Evolutionary conservation across 257 asterid species (phyloP).

Genomic region (Thymus quinquecostatus): DNA sequence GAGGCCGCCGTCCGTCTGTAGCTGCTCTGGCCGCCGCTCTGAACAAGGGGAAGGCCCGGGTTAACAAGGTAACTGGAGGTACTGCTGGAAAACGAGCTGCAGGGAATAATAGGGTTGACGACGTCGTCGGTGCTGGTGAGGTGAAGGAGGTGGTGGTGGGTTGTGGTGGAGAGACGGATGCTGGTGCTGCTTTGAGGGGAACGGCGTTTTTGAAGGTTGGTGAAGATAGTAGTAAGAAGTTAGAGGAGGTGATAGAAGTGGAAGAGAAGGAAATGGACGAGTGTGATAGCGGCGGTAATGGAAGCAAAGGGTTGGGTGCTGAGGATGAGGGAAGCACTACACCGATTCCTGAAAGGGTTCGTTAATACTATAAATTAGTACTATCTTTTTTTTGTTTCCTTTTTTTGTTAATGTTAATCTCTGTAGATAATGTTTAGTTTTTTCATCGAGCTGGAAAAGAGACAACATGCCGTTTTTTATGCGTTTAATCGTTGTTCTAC

Average conservation of each 20-base stretch:
- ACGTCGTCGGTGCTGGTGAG: constrained; percentile 25
- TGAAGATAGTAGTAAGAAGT: constrained; percentile 15
- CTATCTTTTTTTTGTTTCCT: neutral
- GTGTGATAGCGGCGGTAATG: constrained; percentile 49
- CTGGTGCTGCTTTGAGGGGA: constrained; percentile 32
- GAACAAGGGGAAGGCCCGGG: constrained; percentile 18
- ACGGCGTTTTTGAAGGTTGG: constrained; percentile 29
- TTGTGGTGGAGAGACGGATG: constrained; percentile 30
- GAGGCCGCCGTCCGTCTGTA: constrained; percentile 39
- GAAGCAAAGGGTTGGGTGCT: constrained; percentile 65
- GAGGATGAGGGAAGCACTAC: constrained; percentile 79
- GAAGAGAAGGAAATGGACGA: constrained; percentile 44
- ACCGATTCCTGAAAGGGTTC: constrained; percentile 87
- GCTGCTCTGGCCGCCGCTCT: constrained; percentile 25
- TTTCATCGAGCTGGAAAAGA: neutral
- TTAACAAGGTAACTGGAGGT: constrained; percentile 24
- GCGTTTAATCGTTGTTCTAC: neutral
- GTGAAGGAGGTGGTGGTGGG: constrained; percentile 31
- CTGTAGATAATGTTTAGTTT: neutral
- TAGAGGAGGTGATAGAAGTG: constrained; percentile 30
- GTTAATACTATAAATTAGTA: neutral
- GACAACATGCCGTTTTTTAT: neutral
- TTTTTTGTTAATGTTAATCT: neutral
- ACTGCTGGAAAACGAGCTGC: constrained; percentile 29
- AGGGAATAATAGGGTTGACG: constrained; percentile 25